Base-by-base conservation (phyloP, 1,284 basidiomycete genomes). In the Phylloporus sp. region DNA sequence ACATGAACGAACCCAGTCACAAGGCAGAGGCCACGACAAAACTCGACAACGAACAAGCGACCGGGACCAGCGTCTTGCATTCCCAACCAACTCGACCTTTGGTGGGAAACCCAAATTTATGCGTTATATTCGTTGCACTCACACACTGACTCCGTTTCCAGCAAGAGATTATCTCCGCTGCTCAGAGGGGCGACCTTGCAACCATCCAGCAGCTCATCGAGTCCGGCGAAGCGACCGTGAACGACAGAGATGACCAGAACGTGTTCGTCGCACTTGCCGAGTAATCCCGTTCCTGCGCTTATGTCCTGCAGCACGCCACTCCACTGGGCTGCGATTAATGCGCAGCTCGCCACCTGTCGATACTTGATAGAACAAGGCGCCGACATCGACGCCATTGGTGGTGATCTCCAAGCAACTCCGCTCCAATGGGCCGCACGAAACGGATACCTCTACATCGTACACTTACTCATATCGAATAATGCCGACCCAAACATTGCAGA, bases 381-480 rank as follows among this genome's bases (percentile, higher is more conserved):
- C 0, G 92, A 98, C 58, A 91, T 98, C 20, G 96, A 99, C 70
- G 93, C 95, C 8, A 81, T 94, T 13, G 98, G 98, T 24, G 98
- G 98, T 8, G 97, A 98, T 73, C 86, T 99, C 37, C 84, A 91
- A n/a, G 97, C 96, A 2, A 98, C 96, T 2, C 96, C 98, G 1
- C 84, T 99, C 80, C 97, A 98, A 77, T 99, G 98, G 98, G 96
- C 97, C 0, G 95, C 97, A 2, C 86, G 95, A 56, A 97, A 96
- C 71, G 98, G 97, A 6, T 96, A 98, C 79, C 86, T 98, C 70
- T 97, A 98, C 72, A 86, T 98, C 63, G 92, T 98, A 40, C 95
- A 98, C 69, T 84, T 98, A 28, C 87, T 99, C 66, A 86, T 98
- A 68, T 82, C 88, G 2, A 86, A 96, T 76, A 92, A 91, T 64